These are phyloP conservation scores for Yarrowia sp. DNA, from an alignment of 805 yeast species.

Conservation along the genomic window DNA sequence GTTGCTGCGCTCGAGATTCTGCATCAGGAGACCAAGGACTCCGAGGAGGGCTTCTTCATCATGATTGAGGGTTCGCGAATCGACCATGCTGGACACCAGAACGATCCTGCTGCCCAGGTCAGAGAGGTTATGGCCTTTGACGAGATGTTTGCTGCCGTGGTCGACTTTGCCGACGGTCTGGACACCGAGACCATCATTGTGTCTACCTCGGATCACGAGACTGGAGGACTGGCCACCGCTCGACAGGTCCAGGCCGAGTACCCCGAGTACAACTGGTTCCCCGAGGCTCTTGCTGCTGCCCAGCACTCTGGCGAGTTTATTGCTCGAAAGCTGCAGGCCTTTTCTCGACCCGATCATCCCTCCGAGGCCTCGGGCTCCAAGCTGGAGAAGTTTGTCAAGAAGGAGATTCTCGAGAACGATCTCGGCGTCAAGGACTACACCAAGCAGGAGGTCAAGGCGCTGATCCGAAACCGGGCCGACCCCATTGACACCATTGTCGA, in stretches of 20 bases:
- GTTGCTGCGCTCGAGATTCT: conserved; percentile 74
- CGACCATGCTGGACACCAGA: conserved; percentile 94
- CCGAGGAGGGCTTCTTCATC: conserved; percentile 85
- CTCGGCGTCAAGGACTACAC: conserved; percentile 70
- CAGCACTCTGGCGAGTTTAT: conserved; percentile 80
- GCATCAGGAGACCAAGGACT: conserved; percentile 67
- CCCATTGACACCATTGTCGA: conserved; percentile 63
- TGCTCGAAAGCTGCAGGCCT: conserved; percentile 54
- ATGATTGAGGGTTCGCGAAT: conserved; percentile 91
- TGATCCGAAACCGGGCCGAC: conserved; percentile 51
- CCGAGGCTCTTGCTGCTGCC: conserved; percentile 73
- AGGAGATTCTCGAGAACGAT: conserved; percentile 64
- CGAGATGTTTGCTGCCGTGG: conserved; percentile 76
- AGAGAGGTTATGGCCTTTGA: conserved; percentile 89
- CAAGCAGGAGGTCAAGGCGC: conserved; percentile 58
- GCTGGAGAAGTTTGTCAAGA: conserved; percentile 57
- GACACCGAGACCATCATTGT: conserved; percentile 80
- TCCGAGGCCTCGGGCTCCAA: conserved; percentile 34
- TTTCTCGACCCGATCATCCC: conserved; percentile 45
- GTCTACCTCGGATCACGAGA: conserved; percentile 92
- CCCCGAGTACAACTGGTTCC: conserved; percentile 90
- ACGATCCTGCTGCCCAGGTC: conserved; percentile 94
- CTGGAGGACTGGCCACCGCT: conserved; percentile 92
- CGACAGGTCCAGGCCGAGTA: conserved; percentile 72
- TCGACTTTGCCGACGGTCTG: conserved; percentile 68